These are phyloP conservation scores for Phaffomyces antillensis DNA, from an alignment of 805 yeast genomes.

Conservation along the genomic window DNA sequence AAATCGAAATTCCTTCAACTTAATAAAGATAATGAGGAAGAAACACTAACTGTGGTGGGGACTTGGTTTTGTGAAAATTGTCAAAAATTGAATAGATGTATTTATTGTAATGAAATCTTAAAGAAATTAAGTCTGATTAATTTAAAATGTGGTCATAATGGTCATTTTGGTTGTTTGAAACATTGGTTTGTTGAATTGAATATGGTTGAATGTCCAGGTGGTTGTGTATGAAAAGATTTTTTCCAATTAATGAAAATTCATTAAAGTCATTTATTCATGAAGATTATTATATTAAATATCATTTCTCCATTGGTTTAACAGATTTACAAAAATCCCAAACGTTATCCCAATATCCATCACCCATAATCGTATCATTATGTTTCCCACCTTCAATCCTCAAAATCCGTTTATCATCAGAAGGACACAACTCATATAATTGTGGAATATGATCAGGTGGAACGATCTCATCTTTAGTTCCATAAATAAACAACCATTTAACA, in stretches of 20 bases:
- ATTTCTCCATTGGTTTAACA: slow-evolving; percentile 9
- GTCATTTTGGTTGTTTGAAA: slow-evolving; percentile 74
- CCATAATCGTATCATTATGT: slow-evolving; percentile 80
- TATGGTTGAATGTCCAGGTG: slow-evolving; percentile 74
- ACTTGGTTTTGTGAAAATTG: slow-evolving; percentile 85
- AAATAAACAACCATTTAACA: slow-evolving; percentile 58
- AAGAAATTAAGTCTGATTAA: slow-evolving; percentile 57
- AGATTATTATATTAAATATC: not conserved
- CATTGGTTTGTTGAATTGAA: slow-evolving; percentile 67
- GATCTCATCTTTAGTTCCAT: slow-evolving; percentile 77
- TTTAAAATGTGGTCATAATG: slow-evolving; percentile 78
- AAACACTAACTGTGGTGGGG: slow-evolving; percentile 54
- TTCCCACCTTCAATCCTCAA: slow-evolving; percentile 50
- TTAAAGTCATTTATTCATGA: no score
- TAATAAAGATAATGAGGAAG: not conserved
- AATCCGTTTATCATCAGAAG: slow-evolving; percentile 43
- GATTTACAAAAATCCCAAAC: slow-evolving; percentile 47
- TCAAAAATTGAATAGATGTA: slow-evolving; percentile 41
- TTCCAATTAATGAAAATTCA: no score
- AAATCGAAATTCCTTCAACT: slow-evolving; percentile 30
- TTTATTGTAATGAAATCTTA: slow-evolving; percentile 70
- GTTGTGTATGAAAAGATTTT: slow-evolving; percentile 24
- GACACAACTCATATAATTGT: slow-evolving; percentile 44
- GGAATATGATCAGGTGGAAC: slow-evolving; percentile 87
- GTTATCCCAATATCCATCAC: slow-evolving; percentile 71